Base-by-base conservation (phyloP, 2,329 filamentous ascomycete genomes). In the Curvularia lunata region DNA sequence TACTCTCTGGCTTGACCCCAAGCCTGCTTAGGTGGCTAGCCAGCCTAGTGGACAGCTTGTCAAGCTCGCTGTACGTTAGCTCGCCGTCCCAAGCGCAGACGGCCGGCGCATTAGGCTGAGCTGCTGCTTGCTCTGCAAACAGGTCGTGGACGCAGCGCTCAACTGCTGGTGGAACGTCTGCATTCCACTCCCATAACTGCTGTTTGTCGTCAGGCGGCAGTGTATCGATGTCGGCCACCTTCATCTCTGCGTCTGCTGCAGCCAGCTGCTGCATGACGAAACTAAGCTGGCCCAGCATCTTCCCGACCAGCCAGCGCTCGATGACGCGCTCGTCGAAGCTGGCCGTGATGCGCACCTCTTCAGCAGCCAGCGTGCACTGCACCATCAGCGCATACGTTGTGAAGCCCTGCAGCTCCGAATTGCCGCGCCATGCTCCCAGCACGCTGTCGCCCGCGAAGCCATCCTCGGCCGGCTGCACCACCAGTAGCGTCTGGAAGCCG, bases 401-500 rank as follows among this genome's bases (percentile, higher is more conserved):
- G 13, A 63, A 55, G 25, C 59, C 46, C 6, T 56, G 58, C 21
- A 63, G 54, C 28, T 55, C 57, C 19, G 57, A 51, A 19, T 51
- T 21, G 34, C 51, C 54, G 9, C 52, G 41, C 37, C 58, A 54
- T 4, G 34, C 27, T 38, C 57, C 30, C 19, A 56, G 25, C 16
- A 47, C 10, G 1, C 60, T 38, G 16, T 48, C 41, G 12, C 3
- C 5, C 13, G 28, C 9, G 7, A 27, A 9, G 10, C 3, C 30
- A 45, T 46, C 61, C 9, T 63, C 54, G 55, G 48, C 19, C n/a
- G 54, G 46, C 30, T 85, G 83, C 13, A 86, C 78, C 0, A 86
- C 81, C 1, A 86, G 68, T 2, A 83, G 80, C 0, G 80, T 84
- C 4, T 80, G 78, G 38, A 85, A 74, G 65, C 82, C 85, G 13